Conservation (phyloP, 345 rosid genomes). For the Populus pruinosa region DNA sequence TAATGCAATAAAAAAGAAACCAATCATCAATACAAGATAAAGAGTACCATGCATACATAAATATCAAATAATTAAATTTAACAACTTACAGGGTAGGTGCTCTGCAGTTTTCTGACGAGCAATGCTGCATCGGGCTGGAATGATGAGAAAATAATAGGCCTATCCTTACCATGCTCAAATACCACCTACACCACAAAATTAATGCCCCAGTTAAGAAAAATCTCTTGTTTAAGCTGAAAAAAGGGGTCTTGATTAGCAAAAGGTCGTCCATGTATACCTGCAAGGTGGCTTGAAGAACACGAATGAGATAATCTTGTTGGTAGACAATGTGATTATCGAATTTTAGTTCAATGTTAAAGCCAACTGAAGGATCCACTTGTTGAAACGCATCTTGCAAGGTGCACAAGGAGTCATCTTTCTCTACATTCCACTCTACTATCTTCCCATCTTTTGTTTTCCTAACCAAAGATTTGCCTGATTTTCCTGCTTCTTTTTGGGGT, state of each 20-base stretch:
- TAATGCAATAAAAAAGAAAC: background rate
- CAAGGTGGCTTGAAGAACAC: conserved; percentile 56
- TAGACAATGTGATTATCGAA: conserved; percentile 79
- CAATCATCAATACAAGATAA: conserved; percentile 2
- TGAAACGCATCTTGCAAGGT: conserved; percentile 77
- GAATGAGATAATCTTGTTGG: conserved; percentile 49
- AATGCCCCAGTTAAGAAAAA: background rate
- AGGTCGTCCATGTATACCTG: conserved; percentile 30
- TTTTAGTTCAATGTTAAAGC: conserved; percentile 89
- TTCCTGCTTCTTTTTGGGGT: conserved; percentile 52
- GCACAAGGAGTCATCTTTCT: conserved; percentile 66
- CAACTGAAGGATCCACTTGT: conserved; percentile 60
- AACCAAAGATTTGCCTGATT: conserved; percentile 48
- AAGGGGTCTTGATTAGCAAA: background rate
- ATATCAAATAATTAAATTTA: background rate
- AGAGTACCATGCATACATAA: background rate
- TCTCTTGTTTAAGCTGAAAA: background rate
- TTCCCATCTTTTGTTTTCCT: conserved; percentile 79
- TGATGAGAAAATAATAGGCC: conserved; percentile 78
- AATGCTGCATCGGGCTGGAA: conserved; percentile 93
- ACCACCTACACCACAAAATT: conserved; percentile 44
- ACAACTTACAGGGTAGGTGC: conserved; percentile 63
- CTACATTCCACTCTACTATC: conserved; percentile 64
- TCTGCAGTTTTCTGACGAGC: conserved; percentile 65
- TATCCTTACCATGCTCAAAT: conserved; percentile 44